phyloP scores from a whole-genome alignment of 768 basidiomycete species.

The Pleurotus giganteus region DNA sequence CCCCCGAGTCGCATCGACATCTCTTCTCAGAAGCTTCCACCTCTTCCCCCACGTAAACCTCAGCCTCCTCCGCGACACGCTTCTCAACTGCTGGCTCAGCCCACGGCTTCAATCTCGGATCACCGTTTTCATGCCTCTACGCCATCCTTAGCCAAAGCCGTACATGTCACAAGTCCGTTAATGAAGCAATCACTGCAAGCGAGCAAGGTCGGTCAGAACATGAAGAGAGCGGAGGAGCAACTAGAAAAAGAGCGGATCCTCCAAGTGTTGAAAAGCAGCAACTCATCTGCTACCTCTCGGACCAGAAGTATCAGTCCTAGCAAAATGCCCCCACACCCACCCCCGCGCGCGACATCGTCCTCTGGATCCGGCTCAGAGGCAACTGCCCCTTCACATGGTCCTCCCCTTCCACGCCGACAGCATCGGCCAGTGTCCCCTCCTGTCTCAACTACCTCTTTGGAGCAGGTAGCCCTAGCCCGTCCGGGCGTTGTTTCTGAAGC shows the following conservation, averaged over 20 bases:
- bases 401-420: conserved; percentile 14
- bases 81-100: conserved; percentile 16
- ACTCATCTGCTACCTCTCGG: conserved; percentile 27
- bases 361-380: conserved; percentile 5
- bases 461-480: conserved; percentile 43
- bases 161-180: conserved; percentile 59
- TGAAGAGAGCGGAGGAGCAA: conserved; percentile 67
- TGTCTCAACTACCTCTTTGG: conserved; percentile 41
- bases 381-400: conserved; percentile 5
- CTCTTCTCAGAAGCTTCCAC: conserved; percentile 32
- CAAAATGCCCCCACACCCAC: conserved; percentile 14
- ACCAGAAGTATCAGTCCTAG: conserved; percentile 29
- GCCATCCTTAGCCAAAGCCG: conserved; percentile 35
- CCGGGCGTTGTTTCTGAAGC: conserved; percentile 7
- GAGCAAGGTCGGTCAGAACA: conserved; percentile 63
- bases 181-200: conserved; percentile 76
- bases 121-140: conserved; percentile 22
- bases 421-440: conserved; percentile 33
- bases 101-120: conserved; percentile 13
- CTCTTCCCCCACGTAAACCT: conserved; percentile 53
- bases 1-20: conserved; percentile 11
- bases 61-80: conserved; percentile 39
- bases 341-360: conserved; percentile 3
- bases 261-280: conserved; percentile 68
- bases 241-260: conserved; percentile 70